Conservation (phyloP, 345 rosid species). For the Populus alba region DNA sequence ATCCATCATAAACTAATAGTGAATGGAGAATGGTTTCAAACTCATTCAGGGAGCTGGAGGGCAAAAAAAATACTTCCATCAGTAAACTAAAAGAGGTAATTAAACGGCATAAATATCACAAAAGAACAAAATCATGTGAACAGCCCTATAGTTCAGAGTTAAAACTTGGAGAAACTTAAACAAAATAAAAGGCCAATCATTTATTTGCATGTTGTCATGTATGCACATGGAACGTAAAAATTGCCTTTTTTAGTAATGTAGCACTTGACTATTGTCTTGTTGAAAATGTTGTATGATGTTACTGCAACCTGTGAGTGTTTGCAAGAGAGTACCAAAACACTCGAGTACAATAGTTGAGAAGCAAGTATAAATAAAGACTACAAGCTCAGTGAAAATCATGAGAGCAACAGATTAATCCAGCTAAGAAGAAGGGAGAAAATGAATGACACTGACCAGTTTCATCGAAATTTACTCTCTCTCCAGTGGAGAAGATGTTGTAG, state of each 20-base stretch:
- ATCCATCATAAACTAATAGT: background rate
- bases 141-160: too few species aligned
- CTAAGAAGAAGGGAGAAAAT: background rate
- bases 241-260: background rate
- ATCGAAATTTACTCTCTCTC: slow-evolving; percentile 75
- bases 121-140: too few species aligned
- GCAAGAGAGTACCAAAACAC: background rate
- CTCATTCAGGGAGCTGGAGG: background rate
- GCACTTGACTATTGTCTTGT: background rate
- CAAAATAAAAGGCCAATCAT: background rate
- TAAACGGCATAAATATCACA: too few species aligned
- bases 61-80: too few species aligned
- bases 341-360: background rate
- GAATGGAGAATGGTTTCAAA: background rate
- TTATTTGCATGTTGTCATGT: background rate
- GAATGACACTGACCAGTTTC: slow-evolving; percentile 39
- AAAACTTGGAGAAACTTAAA: too few species aligned
- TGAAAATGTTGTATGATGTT: background rate
- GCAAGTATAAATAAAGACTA: background rate
- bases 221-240: background rate
- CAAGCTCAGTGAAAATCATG: background rate
- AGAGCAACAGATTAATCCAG: background rate
- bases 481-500: slow-evolving; percentile 70
- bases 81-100: too few species aligned
- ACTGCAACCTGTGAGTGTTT: background rate